These are phyloP conservation scores for Diospyros lotus DNA, from an alignment of 148 eudicot genomes.

Conservation along the genomic window DNA sequence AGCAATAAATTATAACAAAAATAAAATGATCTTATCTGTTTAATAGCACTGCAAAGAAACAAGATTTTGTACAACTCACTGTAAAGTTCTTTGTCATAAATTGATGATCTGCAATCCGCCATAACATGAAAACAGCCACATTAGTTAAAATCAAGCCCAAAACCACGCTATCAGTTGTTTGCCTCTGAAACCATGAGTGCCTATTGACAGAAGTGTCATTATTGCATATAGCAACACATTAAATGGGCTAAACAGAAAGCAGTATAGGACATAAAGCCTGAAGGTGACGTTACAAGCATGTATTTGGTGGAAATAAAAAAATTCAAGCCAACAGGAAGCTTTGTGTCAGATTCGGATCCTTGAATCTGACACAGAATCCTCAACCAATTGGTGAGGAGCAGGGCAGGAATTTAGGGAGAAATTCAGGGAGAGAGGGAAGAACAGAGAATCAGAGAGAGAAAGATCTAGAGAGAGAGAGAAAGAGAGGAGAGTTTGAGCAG, in stretches of 20 bases:
- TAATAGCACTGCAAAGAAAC: neutral
- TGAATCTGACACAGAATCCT: too few species aligned
- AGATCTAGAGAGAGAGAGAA: neutral
- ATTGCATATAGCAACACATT: slow-evolving; percentile 4
- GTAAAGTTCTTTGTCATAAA: slow-evolving; percentile 72
- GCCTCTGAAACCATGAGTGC: slow-evolving; percentile 53
- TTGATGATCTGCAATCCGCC: slow-evolving; percentile 45
- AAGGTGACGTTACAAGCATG: neutral
- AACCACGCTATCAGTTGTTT: slow-evolving; percentile 50
- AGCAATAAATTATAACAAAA: neutral
- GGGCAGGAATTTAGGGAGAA: neutral
- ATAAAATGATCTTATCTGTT: neutral
- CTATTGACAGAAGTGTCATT: slow-evolving; percentile 30
- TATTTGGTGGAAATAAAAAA: neutral
- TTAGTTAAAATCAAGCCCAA: slow-evolving; percentile 63
- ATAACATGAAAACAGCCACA: slow-evolving; percentile 67
- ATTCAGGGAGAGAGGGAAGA: neutral
- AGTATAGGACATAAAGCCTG: neutral
- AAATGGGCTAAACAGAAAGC: neutral
- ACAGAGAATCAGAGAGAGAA: neutral
- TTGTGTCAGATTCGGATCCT: neutral
- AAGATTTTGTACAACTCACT: slow-evolving; percentile 33
- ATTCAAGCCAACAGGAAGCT: neutral
- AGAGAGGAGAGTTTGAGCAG: neutral
- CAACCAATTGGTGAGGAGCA: neutral